Evolutionary conservation across 1,284 basidiomycete genomes (phyloP).

Genomic region (Apiotrichum sp.): DNA sequence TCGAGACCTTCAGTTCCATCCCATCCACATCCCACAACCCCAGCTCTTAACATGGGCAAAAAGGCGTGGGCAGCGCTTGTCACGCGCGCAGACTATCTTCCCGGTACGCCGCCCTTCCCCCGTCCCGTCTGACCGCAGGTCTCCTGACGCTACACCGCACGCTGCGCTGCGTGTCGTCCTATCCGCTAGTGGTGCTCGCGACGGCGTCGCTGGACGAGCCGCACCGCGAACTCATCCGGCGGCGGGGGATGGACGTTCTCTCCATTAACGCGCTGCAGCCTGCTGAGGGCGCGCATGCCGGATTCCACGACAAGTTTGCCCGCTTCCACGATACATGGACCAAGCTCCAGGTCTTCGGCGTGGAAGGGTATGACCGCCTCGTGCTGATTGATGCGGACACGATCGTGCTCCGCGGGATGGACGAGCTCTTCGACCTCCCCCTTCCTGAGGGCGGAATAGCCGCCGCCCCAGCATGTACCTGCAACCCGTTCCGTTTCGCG

Average conservation of each 20-base stretch:
- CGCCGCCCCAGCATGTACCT: conserved; percentile 82
- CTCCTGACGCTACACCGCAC: conserved; percentile 64
- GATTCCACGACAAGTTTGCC: conserved; percentile 32
- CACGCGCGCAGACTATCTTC: conserved; percentile 62
- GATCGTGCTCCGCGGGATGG: conserved; percentile 81
- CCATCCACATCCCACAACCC: background rate
- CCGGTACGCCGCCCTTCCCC: conserved; percentile 26
- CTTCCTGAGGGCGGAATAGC: conserved; percentile 68
- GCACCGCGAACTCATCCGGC: conserved; percentile 54
- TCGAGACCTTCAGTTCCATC: background rate
- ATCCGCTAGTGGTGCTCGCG: conserved; percentile 75
- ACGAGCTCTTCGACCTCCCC: conserved; percentile 74
- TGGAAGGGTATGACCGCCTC: conserved; percentile 71
- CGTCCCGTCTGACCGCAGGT: conserved; percentile 20
- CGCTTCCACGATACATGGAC: conserved; percentile 86
- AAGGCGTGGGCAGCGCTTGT: conserved; percentile 60
- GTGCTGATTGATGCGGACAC: conserved; percentile 88
- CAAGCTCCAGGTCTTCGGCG: conserved; percentile 73
- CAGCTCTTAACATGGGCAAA: background rate
- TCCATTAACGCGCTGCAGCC: conserved; percentile 62
- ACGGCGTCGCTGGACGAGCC: conserved; percentile 59
- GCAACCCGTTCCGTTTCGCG: conserved; percentile 75
- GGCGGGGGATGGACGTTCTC: conserved; percentile 54
- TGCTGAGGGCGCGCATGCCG: conserved; percentile 50
- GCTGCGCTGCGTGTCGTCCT: conserved; percentile 61